These are phyloP conservation scores for Ogataea parapolymorpha DNA, from an alignment of 805 yeast genomes.

Conservation along the genomic window DNA sequence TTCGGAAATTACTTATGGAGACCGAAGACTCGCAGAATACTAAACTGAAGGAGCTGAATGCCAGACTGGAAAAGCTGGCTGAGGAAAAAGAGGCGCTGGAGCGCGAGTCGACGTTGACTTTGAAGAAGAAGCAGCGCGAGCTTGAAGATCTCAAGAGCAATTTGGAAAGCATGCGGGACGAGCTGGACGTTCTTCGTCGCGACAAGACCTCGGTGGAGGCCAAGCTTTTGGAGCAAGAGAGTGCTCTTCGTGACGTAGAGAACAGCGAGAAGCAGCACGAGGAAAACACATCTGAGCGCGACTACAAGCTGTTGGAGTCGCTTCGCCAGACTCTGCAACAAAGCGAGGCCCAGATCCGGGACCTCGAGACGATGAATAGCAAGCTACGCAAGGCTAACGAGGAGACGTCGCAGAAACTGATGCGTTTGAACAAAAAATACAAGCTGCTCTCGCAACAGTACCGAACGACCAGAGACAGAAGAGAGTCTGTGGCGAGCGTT, in stretches of 20 bases:
- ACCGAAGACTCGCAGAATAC: slow-evolving; percentile 55
- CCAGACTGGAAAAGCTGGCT: slow-evolving; percentile 44
- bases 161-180: slow-evolving; percentile 34
- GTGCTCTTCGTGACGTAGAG: slow-evolving; percentile 1
- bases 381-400: slow-evolving; percentile 61
- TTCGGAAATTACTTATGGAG: slow-evolving; percentile 66
- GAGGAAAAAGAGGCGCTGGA: slow-evolving; percentile 67
- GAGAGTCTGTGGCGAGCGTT: slow-evolving; percentile 19
- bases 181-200: slow-evolving; percentile 16
- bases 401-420: slow-evolving; percentile 64
- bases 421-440: slow-evolving; percentile 67
- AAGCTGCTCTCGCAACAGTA: slow-evolving; percentile 60
- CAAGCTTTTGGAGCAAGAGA: slow-evolving; percentile 1
- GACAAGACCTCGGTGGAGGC: slow-evolving; percentile 7
- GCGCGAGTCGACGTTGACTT: slow-evolving; percentile 42
- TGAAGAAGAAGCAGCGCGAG: slow-evolving; percentile 62
- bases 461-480: slow-evolving; percentile 33
- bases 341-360: slow-evolving; percentile 50
- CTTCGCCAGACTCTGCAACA: slow-evolving; percentile 52
- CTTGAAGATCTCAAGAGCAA: slow-evolving; percentile 56
- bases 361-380: slow-evolving; percentile 50
- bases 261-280: neutral
- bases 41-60: slow-evolving; percentile 53
- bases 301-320: slow-evolving; percentile 32
- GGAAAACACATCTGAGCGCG: slow-evolving; percentile 3